Evolutionary conservation across 2,329 filamentous ascomycete genomes (phyloP), one percentile per base, ranked within the genome.

Genomic region (Talaromyces verruculosus): DNA sequence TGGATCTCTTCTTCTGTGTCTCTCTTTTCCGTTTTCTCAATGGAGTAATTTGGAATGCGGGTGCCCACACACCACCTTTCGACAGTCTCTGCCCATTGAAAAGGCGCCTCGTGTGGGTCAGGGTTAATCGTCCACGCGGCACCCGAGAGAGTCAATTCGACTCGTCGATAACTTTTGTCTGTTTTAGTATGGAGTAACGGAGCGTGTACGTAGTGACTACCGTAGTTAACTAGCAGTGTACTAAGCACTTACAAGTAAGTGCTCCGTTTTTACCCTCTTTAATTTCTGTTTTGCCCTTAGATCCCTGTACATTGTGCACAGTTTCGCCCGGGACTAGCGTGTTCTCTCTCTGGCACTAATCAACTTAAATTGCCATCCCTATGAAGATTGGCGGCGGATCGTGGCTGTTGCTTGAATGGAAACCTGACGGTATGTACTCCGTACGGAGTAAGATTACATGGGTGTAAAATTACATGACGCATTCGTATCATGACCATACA

Each of bases 331-430:
- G 8, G 33, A 35, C 51, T 55, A 37, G 51, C 17, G 51, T 37
- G 30, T 19, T 39, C 33, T 57, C n/a, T 57, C 33, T 57, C 33
- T 39, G 15, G 30, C 22, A 45, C 58, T 47, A 37, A 47, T 13
- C 28, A 61, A 47, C 41, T 45, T 61, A 57, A 55, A 60, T 33
- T 45, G 58, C 58, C 37, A 60, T 60, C 58, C 25, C 43, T 51
- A 53, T 49, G 45, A 30, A 51, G 60, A 62, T 53, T 62, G 43
- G 45, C 47, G 60, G 60, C 60, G 60, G 61, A 63, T 63, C 61
- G 61, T 63, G 47, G 61, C 61, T 63, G 49, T 63, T 33, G 51
- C 45, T 30, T 41, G 30, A 51, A 30, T 41, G 37, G 25, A 43
- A 41, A 51, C 6, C 53, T 57, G 5, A 37, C 53, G 8, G 53